phyloP scores from a whole-genome alignment of 768 basidiomycete genomes.

The Lenzites betulinus region DNA sequence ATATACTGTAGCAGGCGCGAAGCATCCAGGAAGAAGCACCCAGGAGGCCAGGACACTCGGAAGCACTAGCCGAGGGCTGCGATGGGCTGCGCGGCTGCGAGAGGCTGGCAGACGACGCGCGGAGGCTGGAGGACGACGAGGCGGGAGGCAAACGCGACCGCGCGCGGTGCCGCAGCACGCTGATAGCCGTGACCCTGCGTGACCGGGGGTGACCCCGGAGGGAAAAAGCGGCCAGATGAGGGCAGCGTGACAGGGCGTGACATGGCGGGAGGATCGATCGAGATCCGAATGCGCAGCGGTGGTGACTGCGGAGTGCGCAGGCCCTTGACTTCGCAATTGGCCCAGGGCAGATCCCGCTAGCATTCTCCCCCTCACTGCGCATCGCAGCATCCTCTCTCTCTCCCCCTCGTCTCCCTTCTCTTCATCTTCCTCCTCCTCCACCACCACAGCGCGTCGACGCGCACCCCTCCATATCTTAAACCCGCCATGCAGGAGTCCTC shows the following conservation, averaged over 20 bases:
- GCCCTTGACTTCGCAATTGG: conserved; percentile 15
- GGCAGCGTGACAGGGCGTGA: conserved; percentile 10
- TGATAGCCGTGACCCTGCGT: conserved; percentile 1
- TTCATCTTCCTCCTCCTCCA: conserved; percentile 1
- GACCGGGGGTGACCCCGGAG: conserved; percentile 5
- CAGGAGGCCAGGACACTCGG: neutral
- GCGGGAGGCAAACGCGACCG: neutral
- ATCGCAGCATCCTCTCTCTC: conserved; percentile 24
- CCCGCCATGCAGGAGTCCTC: conserved; percentile 27
- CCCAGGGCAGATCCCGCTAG: conserved; percentile 22
- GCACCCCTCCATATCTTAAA: neutral
- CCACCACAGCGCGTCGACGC: conserved; percentile 2
- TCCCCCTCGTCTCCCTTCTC: conserved; percentile 9
- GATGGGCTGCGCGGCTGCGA: neutral
- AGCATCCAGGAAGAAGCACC: no score
- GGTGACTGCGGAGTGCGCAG: conserved; percentile 27
- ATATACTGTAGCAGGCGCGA: neutral
- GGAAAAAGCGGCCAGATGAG: neutral
- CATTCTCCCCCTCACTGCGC: conserved; percentile 26
- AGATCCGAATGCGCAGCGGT: conserved; percentile 26
- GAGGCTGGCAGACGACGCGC: neutral
- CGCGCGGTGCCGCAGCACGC: conserved; percentile 9
- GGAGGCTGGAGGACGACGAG: neutral
- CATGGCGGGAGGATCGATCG: conserved; percentile 21
- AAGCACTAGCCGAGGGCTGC: neutral